Base-by-base conservation (phyloP, 2,329 filamentous ascomycete species). In the Sordariomycetes sp. region DNA sequence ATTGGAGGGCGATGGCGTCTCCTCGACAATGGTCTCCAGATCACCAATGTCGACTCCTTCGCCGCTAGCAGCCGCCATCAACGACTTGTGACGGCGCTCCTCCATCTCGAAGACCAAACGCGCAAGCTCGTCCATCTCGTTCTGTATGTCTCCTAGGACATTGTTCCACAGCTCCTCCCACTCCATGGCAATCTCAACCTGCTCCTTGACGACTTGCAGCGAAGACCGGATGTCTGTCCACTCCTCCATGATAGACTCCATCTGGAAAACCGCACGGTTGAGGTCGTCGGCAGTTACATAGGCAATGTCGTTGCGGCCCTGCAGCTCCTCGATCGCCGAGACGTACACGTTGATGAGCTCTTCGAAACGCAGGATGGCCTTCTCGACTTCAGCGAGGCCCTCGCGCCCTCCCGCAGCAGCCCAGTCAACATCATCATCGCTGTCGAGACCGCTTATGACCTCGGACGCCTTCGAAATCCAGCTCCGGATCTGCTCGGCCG, bases 361-460 rank as follows among this genome's bases (percentile, higher is more conserved):
- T 68, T 96, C 91, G 66, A 97, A 99, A 55, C 89, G 86, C 43
- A 80, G 76, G 61, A 97, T 93, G 24, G 93, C 84, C 63, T 76
- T 81, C 66, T 88, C 85, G 25, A 88, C 85, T 64, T 88, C 85
- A 55, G 85, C 86, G 40, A 93, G 76, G 2, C 89, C 89, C 70
- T 93, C 89, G 61, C 88, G 79, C 2, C 94, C 94, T 57, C 90
- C 94, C 7, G 83, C 83, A 1, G 92, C 93, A 2, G 94, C 92
- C 94, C 94, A 99, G 71, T 97, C 93, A 18, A 97, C 91, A 68
- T 99, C 94, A 70, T 97, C 94, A 62, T 97, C 93, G 57, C 92
- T 91, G 69, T 97, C 91, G 50, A 99, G 76, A 5, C 92, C 92
- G 58, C 83, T 82, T 57, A 99, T 85, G 35, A 97, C 92, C 65